Conservation (phyloP, 2,329 filamentous ascomycete species). For the Mycosphaerella arachidis region DNA sequence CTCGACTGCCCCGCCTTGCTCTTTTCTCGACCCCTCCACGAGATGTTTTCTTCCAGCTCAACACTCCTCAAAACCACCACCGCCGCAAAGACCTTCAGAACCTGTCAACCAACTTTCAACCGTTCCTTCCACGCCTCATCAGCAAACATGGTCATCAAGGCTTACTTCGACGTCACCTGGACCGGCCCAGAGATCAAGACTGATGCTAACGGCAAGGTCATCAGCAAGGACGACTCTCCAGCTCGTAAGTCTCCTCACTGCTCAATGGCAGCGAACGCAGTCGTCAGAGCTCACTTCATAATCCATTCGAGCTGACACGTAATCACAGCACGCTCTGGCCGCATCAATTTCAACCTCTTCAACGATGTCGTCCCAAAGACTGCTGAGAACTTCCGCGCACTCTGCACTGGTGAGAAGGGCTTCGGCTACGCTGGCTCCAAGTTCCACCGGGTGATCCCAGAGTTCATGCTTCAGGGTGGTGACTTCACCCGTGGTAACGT, state of each 20-base stretch:
- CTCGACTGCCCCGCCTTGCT: neutral
- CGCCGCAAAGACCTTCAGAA: slow-evolving; percentile 27
- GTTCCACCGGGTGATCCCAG: slow-evolving; percentile 97
- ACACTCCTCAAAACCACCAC: slow-evolving; percentile 19
- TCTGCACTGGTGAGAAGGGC: slow-evolving; percentile 95
- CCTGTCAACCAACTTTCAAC: slow-evolving; percentile 35
- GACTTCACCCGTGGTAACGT: slow-evolving; percentile 95
- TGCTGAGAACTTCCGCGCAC: slow-evolving; percentile 90
- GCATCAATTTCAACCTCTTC: slow-evolving; percentile 87
- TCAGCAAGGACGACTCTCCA: slow-evolving; percentile 39
- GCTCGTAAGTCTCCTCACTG: slow-evolving; percentile 51
- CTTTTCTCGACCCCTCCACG: neutral
- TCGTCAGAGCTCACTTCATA: neutral
- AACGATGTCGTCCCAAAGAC: slow-evolving; percentile 86
- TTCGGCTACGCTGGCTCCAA: slow-evolving; percentile 72
- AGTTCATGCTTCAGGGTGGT: slow-evolving; percentile 98
- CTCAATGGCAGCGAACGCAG: neutral
- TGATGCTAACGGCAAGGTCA: slow-evolving; percentile 51
- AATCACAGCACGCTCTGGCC: slow-evolving; percentile 61
- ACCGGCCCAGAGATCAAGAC: slow-evolving; percentile 66
- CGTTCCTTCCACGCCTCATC: slow-evolving; percentile 61
- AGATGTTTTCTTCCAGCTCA: slow-evolving; percentile 2
- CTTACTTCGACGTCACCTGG: slow-evolving; percentile 51
- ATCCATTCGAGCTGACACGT: slow-evolving; percentile 14
- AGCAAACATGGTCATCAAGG: slow-evolving; percentile 70